Percentiles rank a stretch among this genome's conserved stretches.
Conservation (phyloP, 1,284 basidiomycete genomes). For the Trichosporon sp. region DNA sequence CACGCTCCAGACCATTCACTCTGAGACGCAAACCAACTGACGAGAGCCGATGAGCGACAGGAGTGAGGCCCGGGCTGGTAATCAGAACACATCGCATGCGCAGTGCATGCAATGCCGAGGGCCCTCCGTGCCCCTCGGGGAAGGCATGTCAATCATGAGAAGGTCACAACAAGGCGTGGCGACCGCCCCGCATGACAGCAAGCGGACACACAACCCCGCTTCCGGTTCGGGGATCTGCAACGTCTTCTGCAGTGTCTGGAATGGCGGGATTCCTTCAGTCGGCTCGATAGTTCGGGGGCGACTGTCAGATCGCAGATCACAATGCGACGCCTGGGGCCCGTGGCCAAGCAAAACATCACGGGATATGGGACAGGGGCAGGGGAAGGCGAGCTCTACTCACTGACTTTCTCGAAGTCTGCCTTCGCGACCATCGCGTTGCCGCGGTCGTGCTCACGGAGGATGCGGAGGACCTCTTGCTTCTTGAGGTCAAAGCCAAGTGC, state of each 20-base stretch:
- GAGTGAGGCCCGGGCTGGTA: not conserved
- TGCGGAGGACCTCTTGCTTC: constrained; percentile 95
- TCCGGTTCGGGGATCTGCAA: not conserved
- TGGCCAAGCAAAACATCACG: not conserved
- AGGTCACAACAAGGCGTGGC: not conserved
- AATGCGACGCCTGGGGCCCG: not conserved
- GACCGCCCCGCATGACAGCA: not conserved
- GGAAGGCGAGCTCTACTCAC: constrained; percentile 63
- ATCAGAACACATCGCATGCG: not conserved
- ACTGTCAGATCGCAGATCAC: not conserved
- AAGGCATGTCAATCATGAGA: not conserved
- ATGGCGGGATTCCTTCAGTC: not conserved
- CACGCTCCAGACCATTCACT: not conserved
- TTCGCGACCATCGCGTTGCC: constrained; percentile 88
- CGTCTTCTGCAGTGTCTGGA: not conserved
- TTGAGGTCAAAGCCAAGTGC: constrained; percentile 97
- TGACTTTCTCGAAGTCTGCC: constrained; percentile 92
- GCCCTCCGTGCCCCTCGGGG: constrained; percentile 8
- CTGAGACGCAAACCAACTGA: not conserved
- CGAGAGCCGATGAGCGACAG: not conserved
- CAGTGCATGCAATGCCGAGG: not conserved
- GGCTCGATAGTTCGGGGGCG: not conserved
- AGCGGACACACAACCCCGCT: too few species aligned
- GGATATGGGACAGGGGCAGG: not conserved
- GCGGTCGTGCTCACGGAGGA: constrained; percentile 90